Base-by-base conservation (phyloP, 768 basidiomycete genomes). In the Leucocoprinus leucothites region DNA sequence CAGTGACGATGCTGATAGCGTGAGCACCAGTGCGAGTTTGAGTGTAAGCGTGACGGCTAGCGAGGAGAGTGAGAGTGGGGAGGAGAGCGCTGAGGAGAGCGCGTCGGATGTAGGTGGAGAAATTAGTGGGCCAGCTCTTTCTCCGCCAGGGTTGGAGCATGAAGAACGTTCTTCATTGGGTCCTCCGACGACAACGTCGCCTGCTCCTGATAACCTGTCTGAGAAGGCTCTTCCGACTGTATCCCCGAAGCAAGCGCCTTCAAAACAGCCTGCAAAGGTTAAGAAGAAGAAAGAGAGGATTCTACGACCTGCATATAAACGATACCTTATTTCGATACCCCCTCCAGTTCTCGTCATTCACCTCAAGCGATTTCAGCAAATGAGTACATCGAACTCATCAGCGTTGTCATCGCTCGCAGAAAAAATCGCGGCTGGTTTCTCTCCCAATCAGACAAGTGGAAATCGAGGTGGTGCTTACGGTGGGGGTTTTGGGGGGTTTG, bases 311-410 rank as follows among this genome's bases (percentile, higher is more conserved):
- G 92, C 93, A 3, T 94, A 92, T 74, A 98, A 98, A 70, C 89
- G 95, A 11, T 98, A 97, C 70, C 85, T 98, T 57, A 90, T 98
- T 67, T 82, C 86, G 14, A 79, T 77, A 0, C 86, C 89, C 1
- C 95, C 95, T 0, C 91, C 94, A 0, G 80, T 97, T 28, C 82
- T 98, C 54, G 90, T 95, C 48, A 82, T 98, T 57, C 95, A 98
- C 62, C 80, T 97, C 48, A 98, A 98, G 73, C 82, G 95, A 44
- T 98, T 98, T 72, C 92, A 96, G 70, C 94, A 96, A 65, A 78
- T 86, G 7, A 74, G 77, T 38, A 88, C 86, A 56, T 82, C 84
- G 16, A 84, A 86, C 62, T 81, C 86, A 35, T 47, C 53, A 18
- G 35, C 35, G 3, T 21, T 48, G 21, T 11, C 56, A 36, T 28